These are phyloP conservation scores for Cucurbita ficifolia DNA, from an alignment of 306 rosid genomes.

Conservation along the genomic window DNA sequence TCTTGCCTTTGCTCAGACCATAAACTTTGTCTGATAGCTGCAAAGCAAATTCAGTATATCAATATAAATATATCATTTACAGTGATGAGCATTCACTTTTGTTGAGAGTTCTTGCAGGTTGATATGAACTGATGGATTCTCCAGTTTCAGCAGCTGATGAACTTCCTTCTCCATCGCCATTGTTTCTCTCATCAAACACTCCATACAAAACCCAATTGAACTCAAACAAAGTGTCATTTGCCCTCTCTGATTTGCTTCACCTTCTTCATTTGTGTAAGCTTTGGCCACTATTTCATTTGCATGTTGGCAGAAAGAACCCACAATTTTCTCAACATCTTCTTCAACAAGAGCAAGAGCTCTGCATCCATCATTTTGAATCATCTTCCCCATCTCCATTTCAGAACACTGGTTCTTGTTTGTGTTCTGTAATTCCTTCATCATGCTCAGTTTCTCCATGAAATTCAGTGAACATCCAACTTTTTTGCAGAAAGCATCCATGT, in stretches of 20 bases:
- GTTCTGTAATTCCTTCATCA: slow-evolving; percentile 14
- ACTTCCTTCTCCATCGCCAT: slow-evolving; percentile 35
- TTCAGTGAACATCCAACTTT: slow-evolving; percentile 21
- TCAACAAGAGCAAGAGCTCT: slow-evolving; percentile 18
- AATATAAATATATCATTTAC: not conserved
- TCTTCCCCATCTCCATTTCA: slow-evolving; percentile 32
- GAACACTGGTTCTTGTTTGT: not conserved
- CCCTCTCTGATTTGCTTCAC: slow-evolving; percentile 29
- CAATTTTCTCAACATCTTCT: slow-evolving; percentile 20
- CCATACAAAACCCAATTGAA: slow-evolving; percentile 52
- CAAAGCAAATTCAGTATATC: not conserved
- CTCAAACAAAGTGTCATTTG: slow-evolving; percentile 38
- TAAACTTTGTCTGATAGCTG: no score
- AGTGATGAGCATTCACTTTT: slow-evolving; percentile 8
- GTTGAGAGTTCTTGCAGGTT: slow-evolving; percentile 20
- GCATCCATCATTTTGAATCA: slow-evolving; percentile 13
- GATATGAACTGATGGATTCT: slow-evolving; percentile 32
- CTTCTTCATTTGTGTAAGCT: slow-evolving; percentile 12
- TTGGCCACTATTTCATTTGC: slow-evolving; percentile 29
- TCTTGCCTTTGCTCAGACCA: no score
- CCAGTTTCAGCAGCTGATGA: slow-evolving; percentile 40
- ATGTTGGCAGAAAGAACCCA: slow-evolving; percentile 31
- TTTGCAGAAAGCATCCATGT: slow-evolving; percentile 26
- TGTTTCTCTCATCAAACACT: slow-evolving; percentile 37
- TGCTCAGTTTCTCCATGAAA: slow-evolving; percentile 20